A percentile compares a stretch with the other conserved stretches of the same genome.
phyloP scores from a whole-genome alignment of 257 asterid genomes.

The Solanum rostratum region DNA sequence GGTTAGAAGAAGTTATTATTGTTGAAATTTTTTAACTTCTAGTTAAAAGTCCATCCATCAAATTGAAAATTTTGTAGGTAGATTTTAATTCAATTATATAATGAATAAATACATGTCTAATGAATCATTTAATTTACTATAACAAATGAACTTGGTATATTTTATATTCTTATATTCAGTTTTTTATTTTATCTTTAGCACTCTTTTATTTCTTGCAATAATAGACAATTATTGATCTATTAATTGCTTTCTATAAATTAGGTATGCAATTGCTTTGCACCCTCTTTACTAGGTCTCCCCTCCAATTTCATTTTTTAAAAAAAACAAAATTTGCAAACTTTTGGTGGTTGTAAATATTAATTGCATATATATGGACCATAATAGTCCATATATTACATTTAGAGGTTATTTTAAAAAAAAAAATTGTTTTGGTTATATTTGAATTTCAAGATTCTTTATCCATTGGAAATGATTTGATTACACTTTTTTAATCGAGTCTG shows the following conservation, averaged over 20 bases:
- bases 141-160: not conserved
- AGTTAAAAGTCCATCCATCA: not conserved
- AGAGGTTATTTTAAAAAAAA: too few relatives aligned
- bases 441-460: not conserved
- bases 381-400: not conserved
- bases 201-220: not conserved
- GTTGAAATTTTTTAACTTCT: not conserved
- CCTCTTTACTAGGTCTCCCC: not conserved
- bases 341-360: not conserved
- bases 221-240: not conserved
- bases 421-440: not conserved
- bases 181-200: not conserved
- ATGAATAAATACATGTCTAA: not conserved
- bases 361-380: not conserved
- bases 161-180: too few relatives aligned
- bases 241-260: not conserved
- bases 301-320: not conserved
- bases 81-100: not conserved
- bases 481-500: not conserved
- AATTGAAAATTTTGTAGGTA: not conserved
- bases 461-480: not conserved
- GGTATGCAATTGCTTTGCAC: not conserved
- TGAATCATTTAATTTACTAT: not conserved
- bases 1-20: not conserved
- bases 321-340: not conserved